Conservation (phyloP, 108 stramenopile genomes). For the Cylindrotheca fusiformis region DNA sequence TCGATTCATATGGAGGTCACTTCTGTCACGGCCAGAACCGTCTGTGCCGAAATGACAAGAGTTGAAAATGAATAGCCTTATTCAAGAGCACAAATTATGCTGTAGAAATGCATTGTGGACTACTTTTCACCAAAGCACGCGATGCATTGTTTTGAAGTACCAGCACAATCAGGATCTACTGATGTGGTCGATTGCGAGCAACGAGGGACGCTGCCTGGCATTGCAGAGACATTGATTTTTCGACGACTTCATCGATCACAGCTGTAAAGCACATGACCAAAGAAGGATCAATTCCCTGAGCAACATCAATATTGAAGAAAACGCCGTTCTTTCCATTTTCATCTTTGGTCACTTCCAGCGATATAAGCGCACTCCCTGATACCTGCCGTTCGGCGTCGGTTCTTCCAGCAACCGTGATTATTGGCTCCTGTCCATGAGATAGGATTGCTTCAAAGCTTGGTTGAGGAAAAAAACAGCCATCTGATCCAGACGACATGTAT, state of each 20-base stretch:
- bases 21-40: no score
- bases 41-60: no score
- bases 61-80: no score
- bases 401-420: conserved; percentile 22
- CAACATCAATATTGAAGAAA: conserved; percentile 14
- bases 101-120: no score
- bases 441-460: conserved; percentile 22
- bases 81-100: no score
- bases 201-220: no score
- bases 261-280: conserved; percentile 32
- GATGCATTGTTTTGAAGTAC: no score
- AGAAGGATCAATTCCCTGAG: conserved; percentile 32
- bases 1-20: no score
- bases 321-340: conserved; percentile 4
- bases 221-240: conserved; percentile 27
- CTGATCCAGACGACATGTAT: conserved; percentile 22
- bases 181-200: no score
- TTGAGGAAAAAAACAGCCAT: conserved; percentile 21
- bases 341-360: not conserved
- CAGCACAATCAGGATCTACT: no score
- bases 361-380: conserved; percentile 26
- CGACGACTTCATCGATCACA: conserved; percentile 30
- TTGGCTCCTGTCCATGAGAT: not conserved
- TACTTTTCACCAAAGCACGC: no score
- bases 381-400: conserved; percentile 16